Base-by-base conservation (phyloP, 192 early-diverging fungal genomes). In the Backusella sp. region DNA sequence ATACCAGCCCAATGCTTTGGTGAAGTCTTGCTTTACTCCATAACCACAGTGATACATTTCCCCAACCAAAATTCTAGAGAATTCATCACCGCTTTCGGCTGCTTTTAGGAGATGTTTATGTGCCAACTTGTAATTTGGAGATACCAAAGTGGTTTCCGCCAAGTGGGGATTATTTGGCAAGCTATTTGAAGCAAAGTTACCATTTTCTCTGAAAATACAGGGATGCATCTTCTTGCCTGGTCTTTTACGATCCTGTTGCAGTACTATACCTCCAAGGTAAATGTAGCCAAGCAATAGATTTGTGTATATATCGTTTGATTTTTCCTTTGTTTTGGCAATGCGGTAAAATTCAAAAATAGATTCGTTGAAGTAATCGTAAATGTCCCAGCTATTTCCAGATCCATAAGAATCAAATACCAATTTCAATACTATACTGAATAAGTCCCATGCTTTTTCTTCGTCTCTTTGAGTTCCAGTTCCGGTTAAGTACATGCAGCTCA, bases 361-460 rank as follows among this genome's bases (percentile, higher is more conserved):
- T 39, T 39, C 37, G 37, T 39, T 39, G 46, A 49, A 49, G 19
- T 19, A n/a, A 49, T 49, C 0, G 4, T 49, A 49, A 19, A 19
- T n/a, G 5, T 49, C 14, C 0, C 46, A n/a, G 3, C 17, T 14
- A 1, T 0, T 2, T 49, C 1, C 0, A 15, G 17, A 0, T 3
- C 0, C 15, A 19, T 49, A 19, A 5, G 17, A 19, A 49, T 19
- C 17, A 49, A 49, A 19, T 3, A 19, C 6, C 19, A 49, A 19
- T 6, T 49, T 49, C 15, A 49, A 15, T n/a, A 14, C 46, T 6
- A 19, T 49, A 3, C 19, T 49, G 4, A 49, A 19, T 11, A 19
- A 49, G 6, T 49, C 14, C 19, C 46, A 49, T 49, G 46, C 46
- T n/a, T 49, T 49, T 49, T 49, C 19, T 0, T 15, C 6, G 19